Conservation (phyloP, 2,329 filamentous ascomycete genomes). For the Falciphora oryzae region DNA sequence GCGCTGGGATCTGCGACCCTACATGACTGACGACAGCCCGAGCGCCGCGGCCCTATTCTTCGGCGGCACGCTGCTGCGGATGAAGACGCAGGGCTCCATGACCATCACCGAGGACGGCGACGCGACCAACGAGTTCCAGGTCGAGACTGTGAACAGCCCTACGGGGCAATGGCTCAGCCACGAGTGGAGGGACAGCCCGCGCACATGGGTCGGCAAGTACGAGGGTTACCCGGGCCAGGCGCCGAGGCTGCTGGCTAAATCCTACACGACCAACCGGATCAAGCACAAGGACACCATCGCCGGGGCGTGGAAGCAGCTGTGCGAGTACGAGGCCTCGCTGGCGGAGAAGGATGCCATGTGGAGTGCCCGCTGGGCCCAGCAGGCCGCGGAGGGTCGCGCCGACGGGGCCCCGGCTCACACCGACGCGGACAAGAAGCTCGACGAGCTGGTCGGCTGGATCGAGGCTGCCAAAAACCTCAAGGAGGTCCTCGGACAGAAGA, state of each 20-base stretch:
- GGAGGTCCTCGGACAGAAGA: background rate
- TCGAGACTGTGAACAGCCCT: background rate
- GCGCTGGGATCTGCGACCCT: background rate
- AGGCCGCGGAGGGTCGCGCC: background rate
- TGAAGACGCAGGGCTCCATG: background rate
- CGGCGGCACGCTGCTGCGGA: background rate
- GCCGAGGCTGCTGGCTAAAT: conserved; percentile 18
- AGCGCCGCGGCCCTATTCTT: background rate
- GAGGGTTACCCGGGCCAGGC: conserved; percentile 42
- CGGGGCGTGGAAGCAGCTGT: background rate
- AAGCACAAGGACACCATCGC: background rate
- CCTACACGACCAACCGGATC: background rate
- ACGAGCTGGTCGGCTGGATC: background rate
- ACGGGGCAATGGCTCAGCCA: background rate
- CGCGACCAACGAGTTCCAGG: background rate
- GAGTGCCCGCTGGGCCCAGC: background rate
- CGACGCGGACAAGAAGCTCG: background rate
- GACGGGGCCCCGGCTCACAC: background rate
- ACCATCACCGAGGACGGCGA: background rate
- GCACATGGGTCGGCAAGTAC: conserved; percentile 16
- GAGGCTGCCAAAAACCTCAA: background rate
- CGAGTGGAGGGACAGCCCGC: background rate
- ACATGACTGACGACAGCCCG: background rate
- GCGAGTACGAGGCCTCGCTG: background rate
- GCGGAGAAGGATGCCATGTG: background rate